Base-by-base conservation (phyloP, 495 filamentous ascomycete species). In the Letharia columbiana region DNA sequence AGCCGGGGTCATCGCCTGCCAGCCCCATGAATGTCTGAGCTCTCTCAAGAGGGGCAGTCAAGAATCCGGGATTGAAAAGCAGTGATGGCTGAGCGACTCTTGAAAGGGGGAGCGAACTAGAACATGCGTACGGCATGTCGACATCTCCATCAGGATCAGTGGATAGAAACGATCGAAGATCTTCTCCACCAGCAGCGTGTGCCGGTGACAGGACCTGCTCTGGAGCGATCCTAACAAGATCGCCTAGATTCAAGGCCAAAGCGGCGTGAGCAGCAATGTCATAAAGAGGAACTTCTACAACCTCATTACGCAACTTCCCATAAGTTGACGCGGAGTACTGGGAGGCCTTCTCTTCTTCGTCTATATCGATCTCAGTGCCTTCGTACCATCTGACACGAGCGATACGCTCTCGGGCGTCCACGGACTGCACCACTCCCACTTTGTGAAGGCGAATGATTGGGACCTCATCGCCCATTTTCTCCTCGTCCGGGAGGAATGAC, bases 351-450 rank as follows among this genome's bases (percentile, higher is more conserved):
- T 72, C 73, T 13, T 70, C 64, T 40, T 77, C 71, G 18, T 74
- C 68, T 17, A 83, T 63, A 50, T 79, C 72, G 15, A 86, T 71
- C 20, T 75, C 67, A 8, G 78, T 74, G 33, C 77, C 68, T 35
- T 72, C 58, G 65, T 81, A 84, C 86, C 86, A 87, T 37, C 77
- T 75, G 12, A 87, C 76, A 31, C 73, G 77, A 20, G 83, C 86
- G 66, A 84, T 78, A 28, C 82, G 74, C 56, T 82, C 83, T 23
- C 62, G 69, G 8, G 82, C 73, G 67, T 85, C 77, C 23, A 84
- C 84, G 15, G 70, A 72, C 68, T 88, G 86, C 11, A 88, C 79
- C n/a, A 88, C 76, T 20, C 86, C 86, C 7, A 86, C 75, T 65
- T 78, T 68, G 44, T 65, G n/a, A 15, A 50, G 52, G 31, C 40